A percentile compares a stretch with the other conserved stretches of the same genome.
phyloP scores from a whole-genome alignment of 352 stramenopile species.

The Pythium coloratum region DNA sequence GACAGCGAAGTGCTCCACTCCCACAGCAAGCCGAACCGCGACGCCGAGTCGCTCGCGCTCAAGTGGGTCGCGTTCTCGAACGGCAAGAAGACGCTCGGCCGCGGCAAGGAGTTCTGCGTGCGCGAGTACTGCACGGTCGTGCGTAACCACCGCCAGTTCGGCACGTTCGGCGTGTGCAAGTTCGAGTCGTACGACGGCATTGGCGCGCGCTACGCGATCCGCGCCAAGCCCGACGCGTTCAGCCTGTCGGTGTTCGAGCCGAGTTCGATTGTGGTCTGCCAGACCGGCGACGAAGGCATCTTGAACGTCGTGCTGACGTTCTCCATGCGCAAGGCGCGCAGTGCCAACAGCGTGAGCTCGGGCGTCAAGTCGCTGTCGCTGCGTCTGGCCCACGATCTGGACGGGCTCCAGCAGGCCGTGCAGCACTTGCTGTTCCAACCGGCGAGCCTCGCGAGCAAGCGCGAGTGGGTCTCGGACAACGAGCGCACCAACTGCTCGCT shows the following conservation, averaged over 20 bases:
- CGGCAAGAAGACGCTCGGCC: conserved; percentile 66
- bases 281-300: conserved; percentile 64
- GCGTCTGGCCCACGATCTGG: conserved; percentile 58
- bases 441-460: conserved; percentile 52
- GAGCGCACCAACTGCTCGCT: conserved; percentile 80
- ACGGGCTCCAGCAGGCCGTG: conserved; percentile 57
- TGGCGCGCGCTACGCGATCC: conserved; percentile 70
- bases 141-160: conserved; percentile 55
- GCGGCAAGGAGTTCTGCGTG: conserved; percentile 81
- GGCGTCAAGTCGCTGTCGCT: conserved; percentile 68
- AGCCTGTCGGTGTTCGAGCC: conserved; percentile 79
- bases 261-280: conserved; percentile 71
- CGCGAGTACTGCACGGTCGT: conserved; percentile 79
- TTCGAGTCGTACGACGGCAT: conserved; percentile 85
- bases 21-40: conserved; percentile 35
- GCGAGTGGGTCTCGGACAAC: conserved; percentile 81
- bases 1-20: conserved; percentile 80
- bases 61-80: conserved; percentile 85
- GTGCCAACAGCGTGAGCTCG: conserved; percentile 62
- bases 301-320: conserved; percentile 73
- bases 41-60: conserved; percentile 70
- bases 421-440: conserved; percentile 76
- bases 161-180: conserved; percentile 62
- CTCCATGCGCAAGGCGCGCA: conserved; percentile 74
- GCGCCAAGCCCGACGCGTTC: conserved; percentile 71